Evolutionary conservation across 257 asterid genomes (phyloP).

Genomic region (Plantago ovata): DNA sequence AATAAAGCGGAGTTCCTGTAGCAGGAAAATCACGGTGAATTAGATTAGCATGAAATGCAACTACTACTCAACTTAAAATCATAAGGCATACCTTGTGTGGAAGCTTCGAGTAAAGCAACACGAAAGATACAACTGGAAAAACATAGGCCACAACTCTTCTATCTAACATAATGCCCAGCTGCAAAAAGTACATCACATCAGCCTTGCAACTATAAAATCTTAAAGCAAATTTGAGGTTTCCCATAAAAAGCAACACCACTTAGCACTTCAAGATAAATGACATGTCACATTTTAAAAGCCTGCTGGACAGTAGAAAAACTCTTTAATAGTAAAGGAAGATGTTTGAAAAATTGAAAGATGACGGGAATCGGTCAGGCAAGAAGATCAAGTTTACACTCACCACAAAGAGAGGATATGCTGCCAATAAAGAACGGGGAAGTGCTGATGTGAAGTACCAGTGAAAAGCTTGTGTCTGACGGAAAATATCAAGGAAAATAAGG

Average conservation of each 20-base stretch:
- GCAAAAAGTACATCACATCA: slow-evolving; percentile 35
- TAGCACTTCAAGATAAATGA: too few relatives aligned
- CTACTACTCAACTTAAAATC: slow-evolving; percentile 3
- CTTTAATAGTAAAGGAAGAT: slow-evolving; percentile 4
- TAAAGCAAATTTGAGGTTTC: slow-evolving; percentile 6
- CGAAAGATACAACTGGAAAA: slow-evolving; percentile 74
- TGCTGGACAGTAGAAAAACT: too few relatives aligned
- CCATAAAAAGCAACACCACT: neutral
- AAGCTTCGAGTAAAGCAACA: slow-evolving; percentile 83
- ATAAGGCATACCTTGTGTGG: slow-evolving; percentile 77
- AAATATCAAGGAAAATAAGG: slow-evolving; percentile 26
- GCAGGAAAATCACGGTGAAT: slow-evolving; percentile 26
- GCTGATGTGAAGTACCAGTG: slow-evolving; percentile 99
- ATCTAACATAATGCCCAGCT: slow-evolving; percentile 87
- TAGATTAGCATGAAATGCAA: slow-evolving; percentile 12
- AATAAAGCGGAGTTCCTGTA: slow-evolving; percentile 95
- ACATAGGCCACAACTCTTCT: slow-evolving; percentile 54
- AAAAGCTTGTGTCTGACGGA: slow-evolving; percentile 69
- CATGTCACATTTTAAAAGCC: too few relatives aligned
- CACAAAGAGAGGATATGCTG: slow-evolving; percentile 84
- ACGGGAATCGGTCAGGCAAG: neutral
- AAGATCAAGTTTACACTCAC: slow-evolving; percentile 42
- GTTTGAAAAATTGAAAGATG: slow-evolving; percentile 6
- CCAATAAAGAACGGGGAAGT: slow-evolving; percentile 89
- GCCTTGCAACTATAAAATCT: slow-evolving; percentile 17